These are phyloP conservation scores for Tricholoma sp. DNA, from an alignment of 768 basidiomycete genomes.

Conservation along the genomic window DNA sequence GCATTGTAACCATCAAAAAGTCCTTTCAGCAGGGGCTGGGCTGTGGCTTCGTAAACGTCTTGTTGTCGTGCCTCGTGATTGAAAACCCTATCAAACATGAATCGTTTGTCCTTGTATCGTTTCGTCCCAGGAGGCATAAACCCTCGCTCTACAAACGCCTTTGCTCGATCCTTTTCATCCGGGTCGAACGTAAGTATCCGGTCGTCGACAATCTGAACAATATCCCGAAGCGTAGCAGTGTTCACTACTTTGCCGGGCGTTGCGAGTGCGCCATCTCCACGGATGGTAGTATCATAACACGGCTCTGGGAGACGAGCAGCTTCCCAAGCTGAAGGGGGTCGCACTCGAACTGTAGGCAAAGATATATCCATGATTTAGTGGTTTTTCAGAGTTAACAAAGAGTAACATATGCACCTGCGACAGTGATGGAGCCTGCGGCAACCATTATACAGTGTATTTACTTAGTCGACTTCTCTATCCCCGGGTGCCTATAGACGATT, in stretches of 20 bases:
- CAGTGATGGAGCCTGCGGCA: constrained; percentile 82
- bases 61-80: constrained; percentile 74
- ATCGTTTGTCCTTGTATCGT: constrained; percentile 93
- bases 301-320: constrained; percentile 78
- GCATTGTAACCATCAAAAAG: constrained; percentile 94
- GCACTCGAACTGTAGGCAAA: constrained; percentile 67
- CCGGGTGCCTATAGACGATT: neutral
- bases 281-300: constrained; percentile 62
- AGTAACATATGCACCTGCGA: constrained; percentile 55
- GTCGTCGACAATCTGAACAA: constrained; percentile 90
- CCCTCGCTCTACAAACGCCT: constrained; percentile 78
- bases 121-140: constrained; percentile 85
- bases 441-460: constrained; percentile 45
- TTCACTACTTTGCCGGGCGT: constrained; percentile 53
- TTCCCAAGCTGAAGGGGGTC: constrained; percentile 83
- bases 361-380: constrained; percentile 11
- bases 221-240: constrained; percentile 60
- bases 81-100: constrained; percentile 96
- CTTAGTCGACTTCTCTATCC: constrained; percentile 6
- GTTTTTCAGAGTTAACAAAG: constrained; percentile 9
- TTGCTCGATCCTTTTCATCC: constrained; percentile 78
- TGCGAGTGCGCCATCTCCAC: constrained; percentile 83
- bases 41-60: constrained; percentile 83
- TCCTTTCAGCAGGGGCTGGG: constrained; percentile 78
- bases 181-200: constrained; percentile 96